These are phyloP conservation scores for Umbelopsis isabellina DNA, from an alignment of 192 early-diverging fungal genomes.

Conservation along the genomic window DNA sequence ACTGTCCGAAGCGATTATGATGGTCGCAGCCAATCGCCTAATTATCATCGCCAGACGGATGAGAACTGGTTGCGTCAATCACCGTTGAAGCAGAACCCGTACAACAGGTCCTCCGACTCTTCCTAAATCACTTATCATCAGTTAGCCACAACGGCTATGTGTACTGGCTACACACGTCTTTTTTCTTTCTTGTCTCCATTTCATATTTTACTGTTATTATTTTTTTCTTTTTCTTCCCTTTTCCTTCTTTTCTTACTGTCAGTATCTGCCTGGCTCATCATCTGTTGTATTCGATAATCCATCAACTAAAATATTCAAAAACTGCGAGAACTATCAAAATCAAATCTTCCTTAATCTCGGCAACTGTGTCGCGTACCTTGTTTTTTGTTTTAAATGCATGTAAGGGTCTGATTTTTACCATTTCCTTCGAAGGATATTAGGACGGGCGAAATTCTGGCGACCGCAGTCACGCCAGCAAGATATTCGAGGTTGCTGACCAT, in stretches of 20 bases:
- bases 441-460: not conserved
- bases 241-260: too few relatives aligned
- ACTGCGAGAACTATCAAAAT: too few relatives aligned
- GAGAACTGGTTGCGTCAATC: constrained; percentile 19
- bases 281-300: too few relatives aligned
- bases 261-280: too few relatives aligned
- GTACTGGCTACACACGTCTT: constrained; percentile 13
- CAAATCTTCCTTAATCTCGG: too few relatives aligned
- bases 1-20: constrained; percentile 5
- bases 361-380: too few relatives aligned
- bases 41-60: not conserved
- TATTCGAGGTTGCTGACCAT: not conserved
- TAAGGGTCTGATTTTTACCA: too few relatives aligned
- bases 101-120: not conserved
- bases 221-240: too few relatives aligned
- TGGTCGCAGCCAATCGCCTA: not conserved
- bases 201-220: not conserved
- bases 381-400: too few relatives aligned
- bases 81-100: constrained; percentile 10
- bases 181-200: not conserved
- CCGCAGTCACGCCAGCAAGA: not conserved
- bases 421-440: too few relatives aligned
- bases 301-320: too few relatives aligned
- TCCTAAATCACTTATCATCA: not conserved
- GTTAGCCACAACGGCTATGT: not conserved